A percentile compares a stretch with the other conserved stretches of the same genome.
Conservation (phyloP, 345 rosid genomes). For the Aquilaria yunnanensis region DNA sequence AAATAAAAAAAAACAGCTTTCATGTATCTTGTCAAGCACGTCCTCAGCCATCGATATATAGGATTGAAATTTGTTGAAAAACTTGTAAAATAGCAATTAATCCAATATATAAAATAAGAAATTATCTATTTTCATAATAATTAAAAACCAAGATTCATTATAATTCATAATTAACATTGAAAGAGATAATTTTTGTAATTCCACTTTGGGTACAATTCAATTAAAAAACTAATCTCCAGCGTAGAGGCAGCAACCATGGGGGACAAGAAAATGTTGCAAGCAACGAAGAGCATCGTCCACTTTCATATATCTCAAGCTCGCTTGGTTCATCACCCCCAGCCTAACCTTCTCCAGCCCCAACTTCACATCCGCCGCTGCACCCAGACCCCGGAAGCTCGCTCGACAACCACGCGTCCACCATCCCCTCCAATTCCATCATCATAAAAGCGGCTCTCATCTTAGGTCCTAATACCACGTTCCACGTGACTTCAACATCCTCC, state of each 20-base stretch:
- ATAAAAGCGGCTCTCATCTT: slow-evolving; percentile 35
- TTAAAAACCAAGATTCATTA: no score
- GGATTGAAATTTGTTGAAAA: no score
- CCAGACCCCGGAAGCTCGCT: slow-evolving; percentile 38
- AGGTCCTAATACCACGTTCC: slow-evolving; percentile 29
- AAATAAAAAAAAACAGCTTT: no score
- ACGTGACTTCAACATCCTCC: slow-evolving; percentile 25
- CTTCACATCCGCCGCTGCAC: slow-evolving; percentile 44
- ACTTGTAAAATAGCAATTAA: no score
- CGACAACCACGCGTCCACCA: slow-evolving; percentile 31
- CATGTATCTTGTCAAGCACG: no score
- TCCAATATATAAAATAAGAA: no score
- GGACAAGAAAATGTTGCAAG: slow-evolving; percentile 43
- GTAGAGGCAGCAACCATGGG: background rate
- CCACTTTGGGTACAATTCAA: no score
- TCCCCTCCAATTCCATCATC: slow-evolving; percentile 36
- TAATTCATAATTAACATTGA: no score
- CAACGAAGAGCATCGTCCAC: slow-evolving; percentile 41
- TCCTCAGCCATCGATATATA: no score
- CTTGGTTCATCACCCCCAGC: slow-evolving; percentile 31
- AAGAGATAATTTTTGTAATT: no score
- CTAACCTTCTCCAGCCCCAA: slow-evolving; percentile 27
- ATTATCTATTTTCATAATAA: no score
- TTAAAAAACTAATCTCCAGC: no score
- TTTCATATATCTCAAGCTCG: slow-evolving; percentile 40